A percentile compares a stretch with the other conserved stretches of the same genome.
Evolutionary conservation across 352 stramenopile species (phyloP).

Genomic region (Pythium chondricola): DNA sequence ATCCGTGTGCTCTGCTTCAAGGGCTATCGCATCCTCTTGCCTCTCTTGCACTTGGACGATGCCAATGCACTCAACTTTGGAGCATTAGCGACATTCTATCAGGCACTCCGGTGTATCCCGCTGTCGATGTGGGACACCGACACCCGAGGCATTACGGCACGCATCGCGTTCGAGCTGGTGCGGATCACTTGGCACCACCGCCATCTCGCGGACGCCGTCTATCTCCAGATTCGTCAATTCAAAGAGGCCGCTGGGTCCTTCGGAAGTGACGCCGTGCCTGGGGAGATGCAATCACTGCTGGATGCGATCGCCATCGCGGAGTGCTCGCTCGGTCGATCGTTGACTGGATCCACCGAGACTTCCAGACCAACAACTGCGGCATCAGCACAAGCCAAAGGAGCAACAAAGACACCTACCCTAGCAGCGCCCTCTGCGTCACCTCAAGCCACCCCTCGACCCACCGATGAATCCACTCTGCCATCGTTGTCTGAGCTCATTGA

Average conservation of each 20-base stretch:
- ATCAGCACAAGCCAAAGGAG: not conserved
- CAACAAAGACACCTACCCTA: slow-evolving; percentile 1
- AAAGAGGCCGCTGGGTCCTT: too few species aligned
- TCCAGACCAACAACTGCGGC: slow-evolving; percentile 3
- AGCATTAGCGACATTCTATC: slow-evolving; percentile 46
- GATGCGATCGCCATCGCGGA: slow-evolving; percentile 13
- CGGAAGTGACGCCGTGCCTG: not conserved
- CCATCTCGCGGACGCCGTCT: slow-evolving; percentile 13
- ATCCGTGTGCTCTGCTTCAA: slow-evolving; percentile 55
- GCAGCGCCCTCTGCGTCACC: slow-evolving; percentile 4
- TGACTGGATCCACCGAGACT: not conserved
- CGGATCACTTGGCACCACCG: slow-evolving; percentile 26
- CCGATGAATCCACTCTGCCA: slow-evolving; percentile 12
- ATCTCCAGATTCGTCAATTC: slow-evolving; percentile 9
- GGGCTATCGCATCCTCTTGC: slow-evolving; percentile 57
- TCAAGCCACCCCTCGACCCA: slow-evolving; percentile 18
- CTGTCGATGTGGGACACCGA: slow-evolving; percentile 36
- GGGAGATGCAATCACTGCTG: slow-evolving; percentile 6
- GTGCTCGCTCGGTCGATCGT: not conserved
- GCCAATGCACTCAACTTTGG: slow-evolving; percentile 36
- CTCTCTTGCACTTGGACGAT: slow-evolving; percentile 51
- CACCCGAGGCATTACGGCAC: slow-evolving; percentile 38
- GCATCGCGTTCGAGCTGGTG: slow-evolving; percentile 59
- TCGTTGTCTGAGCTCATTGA: slow-evolving; percentile 32
- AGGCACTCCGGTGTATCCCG: slow-evolving; percentile 27